These are phyloP conservation scores for Penicillium egyptiacum DNA, from an alignment of 495 filamentous ascomycete genomes.

Conservation along the genomic window DNA sequence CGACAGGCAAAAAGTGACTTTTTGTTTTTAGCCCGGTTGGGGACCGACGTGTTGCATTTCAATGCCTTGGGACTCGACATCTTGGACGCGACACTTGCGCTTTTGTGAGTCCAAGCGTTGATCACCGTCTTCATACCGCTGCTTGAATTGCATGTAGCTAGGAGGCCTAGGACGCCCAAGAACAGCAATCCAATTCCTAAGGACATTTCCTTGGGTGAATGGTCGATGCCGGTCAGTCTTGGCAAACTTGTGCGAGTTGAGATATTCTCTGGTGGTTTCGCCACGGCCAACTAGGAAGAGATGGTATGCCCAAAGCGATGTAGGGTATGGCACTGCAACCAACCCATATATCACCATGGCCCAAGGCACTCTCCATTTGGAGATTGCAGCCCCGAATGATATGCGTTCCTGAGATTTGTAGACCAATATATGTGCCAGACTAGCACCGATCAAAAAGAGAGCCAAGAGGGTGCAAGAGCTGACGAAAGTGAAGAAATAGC, in stretches of 20 bases:
- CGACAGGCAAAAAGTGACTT: slow-evolving; percentile 7
- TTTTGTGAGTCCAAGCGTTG: slow-evolving; percentile 71
- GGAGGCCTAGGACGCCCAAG: slow-evolving; percentile 81
- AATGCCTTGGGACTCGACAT: slow-evolving; percentile 55
- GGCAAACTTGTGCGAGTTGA: slow-evolving; percentile 91
- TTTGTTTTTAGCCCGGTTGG: slow-evolving; percentile 17
- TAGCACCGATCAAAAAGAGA: slow-evolving; percentile 72
- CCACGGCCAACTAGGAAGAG: slow-evolving; percentile 84
- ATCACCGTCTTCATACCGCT: slow-evolving; percentile 73
- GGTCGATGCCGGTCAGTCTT: slow-evolving; percentile 89
- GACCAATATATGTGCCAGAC: slow-evolving; percentile 74
- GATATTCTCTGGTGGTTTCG: slow-evolving; percentile 93
- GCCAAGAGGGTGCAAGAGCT: slow-evolving; percentile 70
- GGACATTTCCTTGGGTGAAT: slow-evolving; percentile 74
- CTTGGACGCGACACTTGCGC: slow-evolving; percentile 53
- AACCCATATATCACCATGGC: slow-evolving; percentile 85
- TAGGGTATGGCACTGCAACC: slow-evolving; percentile 74
- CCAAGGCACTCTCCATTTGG: slow-evolving; percentile 73
- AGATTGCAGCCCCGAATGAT: slow-evolving; percentile 66
- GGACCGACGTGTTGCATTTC: slow-evolving; percentile 59
- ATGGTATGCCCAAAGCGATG: slow-evolving; percentile 83
- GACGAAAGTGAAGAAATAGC: slow-evolving; percentile 94
- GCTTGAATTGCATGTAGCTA: slow-evolving; percentile 87
- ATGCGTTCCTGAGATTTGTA: slow-evolving; percentile 60
- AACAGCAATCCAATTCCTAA: slow-evolving; percentile 80